Base-by-base conservation (phyloP, 176 grass and related monocot genomes). In the Elymus sibiricus region DNA sequence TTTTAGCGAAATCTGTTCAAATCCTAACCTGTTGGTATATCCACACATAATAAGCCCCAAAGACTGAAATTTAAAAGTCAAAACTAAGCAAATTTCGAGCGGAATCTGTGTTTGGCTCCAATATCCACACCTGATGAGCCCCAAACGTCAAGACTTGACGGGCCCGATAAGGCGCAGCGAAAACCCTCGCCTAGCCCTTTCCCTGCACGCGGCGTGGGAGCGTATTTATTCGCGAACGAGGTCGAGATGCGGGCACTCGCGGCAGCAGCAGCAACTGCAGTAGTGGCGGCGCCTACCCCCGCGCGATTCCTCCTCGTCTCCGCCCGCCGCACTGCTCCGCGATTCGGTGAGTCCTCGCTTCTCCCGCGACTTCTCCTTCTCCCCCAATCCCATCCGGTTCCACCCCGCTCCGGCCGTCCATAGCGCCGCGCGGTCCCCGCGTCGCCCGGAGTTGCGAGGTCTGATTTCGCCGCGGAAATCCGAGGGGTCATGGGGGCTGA, bases 251-350 rank as follows among this genome's bases (percentile, higher is more conserved):
- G 75, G 74, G 85, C 89, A 84, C 59, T 90, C 67, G 80, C 80
- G 75, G 70, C 64, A 15, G 83, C 55, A 22, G 67, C 78, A 37
- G 79, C 88, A 79, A 81, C 58, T 66, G 74, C 75, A 80, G 85
- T 76, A 87, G 84, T 90, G 73, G 85, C 85, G 81, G 85, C 81
- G 81, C 80, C 85, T 73, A 31, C 47, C 47, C 79, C 84, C 64
- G 63, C 63, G 38, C 77, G 67, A 8, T 59, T 84, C 44, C 74
- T 37, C 34, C 70, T 75, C 58, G 13, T 74, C 80, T 29, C 7
- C 6, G 29, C 51, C n/a, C 49, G 88, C n/a, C 63, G 88, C 83
- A 28, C 63, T 9, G 28, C 51, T 39, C 79, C 67, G 44, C 77
- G 76, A 49, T 42, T 42, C 56, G 89, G 89, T 87, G 67, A 79